Evolutionary conservation across 768 basidiomycete species (phyloP).

Genomic region (Amyloporia xantha): DNA sequence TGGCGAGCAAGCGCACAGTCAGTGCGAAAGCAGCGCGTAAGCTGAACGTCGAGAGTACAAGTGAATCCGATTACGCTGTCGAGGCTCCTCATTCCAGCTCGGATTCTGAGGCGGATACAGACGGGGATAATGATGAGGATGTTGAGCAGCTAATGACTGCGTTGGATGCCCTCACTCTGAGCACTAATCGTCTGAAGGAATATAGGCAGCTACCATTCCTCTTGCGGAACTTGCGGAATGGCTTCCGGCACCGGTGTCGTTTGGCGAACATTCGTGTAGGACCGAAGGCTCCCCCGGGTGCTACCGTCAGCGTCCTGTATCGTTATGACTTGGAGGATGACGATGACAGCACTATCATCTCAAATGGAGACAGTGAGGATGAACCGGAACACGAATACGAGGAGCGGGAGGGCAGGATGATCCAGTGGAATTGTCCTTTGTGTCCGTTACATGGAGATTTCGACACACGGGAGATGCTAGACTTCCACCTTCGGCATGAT

Average conservation of each 20-base stretch:
- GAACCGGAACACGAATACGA: slow-evolving; percentile 9
- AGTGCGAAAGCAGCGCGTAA: too few species aligned
- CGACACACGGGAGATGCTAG: slow-evolving; percentile 34
- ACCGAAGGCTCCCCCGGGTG: slow-evolving; percentile 14
- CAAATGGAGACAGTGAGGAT: not conserved
- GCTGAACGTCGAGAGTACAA: too few species aligned
- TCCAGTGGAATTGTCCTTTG: slow-evolving; percentile 45
- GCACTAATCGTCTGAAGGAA: slow-evolving; percentile 3
- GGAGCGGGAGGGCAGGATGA: slow-evolving; percentile 22
- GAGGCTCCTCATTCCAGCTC: too few species aligned
- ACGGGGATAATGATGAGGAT: slow-evolving; percentile 10
- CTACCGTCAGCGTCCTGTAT: slow-evolving; percentile 21
- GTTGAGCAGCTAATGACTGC: slow-evolving; percentile 12
- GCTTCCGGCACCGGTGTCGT: slow-evolving; percentile 41
- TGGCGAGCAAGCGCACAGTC: too few species aligned
- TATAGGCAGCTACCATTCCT: slow-evolving; percentile 46
- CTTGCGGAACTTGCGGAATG: slow-evolving; percentile 40
- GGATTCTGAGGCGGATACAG: too few species aligned
- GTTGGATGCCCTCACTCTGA: slow-evolving; percentile 10
- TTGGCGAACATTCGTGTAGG: slow-evolving; percentile 29
- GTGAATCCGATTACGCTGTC: too few species aligned
- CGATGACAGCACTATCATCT: slow-evolving; percentile 3
- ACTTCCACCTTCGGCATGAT: slow-evolving; percentile 43
- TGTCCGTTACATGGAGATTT: slow-evolving; percentile 43
- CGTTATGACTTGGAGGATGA: slow-evolving; percentile 11